A percentile compares a stretch with the other conserved stretches of the same genome.
These are phyloP conservation scores for Alloascoidea hylecoeti DNA, from an alignment of 805 yeast species.

Conservation along the genomic window DNA sequence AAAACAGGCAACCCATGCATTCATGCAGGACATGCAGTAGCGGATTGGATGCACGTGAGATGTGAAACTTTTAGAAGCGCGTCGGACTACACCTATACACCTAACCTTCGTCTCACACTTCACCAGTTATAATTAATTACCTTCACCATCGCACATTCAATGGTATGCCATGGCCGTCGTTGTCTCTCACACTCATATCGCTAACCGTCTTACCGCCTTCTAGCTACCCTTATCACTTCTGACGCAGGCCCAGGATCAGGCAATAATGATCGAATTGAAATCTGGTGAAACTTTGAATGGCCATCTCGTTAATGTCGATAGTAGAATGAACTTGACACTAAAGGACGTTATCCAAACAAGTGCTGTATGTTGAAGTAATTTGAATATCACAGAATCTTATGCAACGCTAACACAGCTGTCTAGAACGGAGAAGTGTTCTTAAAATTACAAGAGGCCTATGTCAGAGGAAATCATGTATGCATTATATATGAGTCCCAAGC, in stretches of 20 bases:
- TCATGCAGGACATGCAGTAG: too few species aligned
- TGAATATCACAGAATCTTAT: too few species aligned
- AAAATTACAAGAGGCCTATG: constrained; percentile 60
- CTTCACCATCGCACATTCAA: too few species aligned
- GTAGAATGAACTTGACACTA: constrained; percentile 90
- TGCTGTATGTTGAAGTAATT: constrained; percentile 15
- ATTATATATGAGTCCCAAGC: constrained; percentile 3
- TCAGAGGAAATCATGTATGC: constrained; percentile 69
- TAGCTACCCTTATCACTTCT: constrained; percentile 85
- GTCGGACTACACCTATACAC: too few species aligned
- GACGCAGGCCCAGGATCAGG: constrained; percentile 83
- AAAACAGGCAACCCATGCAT: too few species aligned
- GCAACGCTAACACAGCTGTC: too few species aligned
- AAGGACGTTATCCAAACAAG: constrained; percentile 59
- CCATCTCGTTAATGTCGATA: constrained; percentile 70
- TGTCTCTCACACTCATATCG: too few species aligned
- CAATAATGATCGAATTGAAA: constrained; percentile 79
- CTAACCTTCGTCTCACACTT: too few species aligned
- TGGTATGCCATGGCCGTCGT: too few species aligned
- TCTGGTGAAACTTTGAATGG: constrained; percentile 87
- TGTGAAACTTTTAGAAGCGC: too few species aligned
- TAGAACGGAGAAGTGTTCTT: constrained; percentile 43
- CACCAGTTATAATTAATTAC: too few species aligned
- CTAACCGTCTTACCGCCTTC: constrained; percentile 1
- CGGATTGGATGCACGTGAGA: too few species aligned